Conservation (phyloP, 1,139 yeast genomes). For the Sugiyamaella pinicola region DNA sequence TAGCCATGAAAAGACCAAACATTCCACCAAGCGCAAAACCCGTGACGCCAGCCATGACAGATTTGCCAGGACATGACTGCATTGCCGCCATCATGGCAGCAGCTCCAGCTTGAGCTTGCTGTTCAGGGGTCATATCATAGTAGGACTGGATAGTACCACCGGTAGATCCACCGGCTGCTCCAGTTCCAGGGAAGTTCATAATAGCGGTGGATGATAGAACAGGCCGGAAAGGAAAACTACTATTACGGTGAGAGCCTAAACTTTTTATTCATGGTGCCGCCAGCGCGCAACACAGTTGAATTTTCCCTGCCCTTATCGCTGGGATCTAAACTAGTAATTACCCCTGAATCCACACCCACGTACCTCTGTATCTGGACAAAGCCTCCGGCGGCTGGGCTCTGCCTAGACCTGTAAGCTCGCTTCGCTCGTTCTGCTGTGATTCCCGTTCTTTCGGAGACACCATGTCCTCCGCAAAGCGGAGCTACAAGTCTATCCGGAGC, state of each 20-base stretch:
- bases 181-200: slow-evolving; percentile 13
- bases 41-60: slow-evolving; percentile 87
- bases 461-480: too few species aligned
- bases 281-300: too few species aligned
- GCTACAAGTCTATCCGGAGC: too few species aligned
- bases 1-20: slow-evolving; percentile 95
- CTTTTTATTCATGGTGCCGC: slow-evolving; percentile 2
- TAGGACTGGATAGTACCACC: slow-evolving; percentile 39
- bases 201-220: too few species aligned
- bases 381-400: too few species aligned
- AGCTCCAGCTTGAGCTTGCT: slow-evolving; percentile 94
- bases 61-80: slow-evolving; percentile 95
- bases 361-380: too few species aligned
- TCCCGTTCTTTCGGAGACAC: too few species aligned
- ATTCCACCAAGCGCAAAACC: slow-evolving; percentile 97
- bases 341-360: too few species aligned
- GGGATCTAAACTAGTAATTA: too few species aligned
- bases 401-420: too few species aligned
- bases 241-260: background rate
- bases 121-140: slow-evolving; percentile 82
- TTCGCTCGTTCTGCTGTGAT: too few species aligned
- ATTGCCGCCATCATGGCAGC: slow-evolving; percentile 75
- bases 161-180: slow-evolving; percentile 27
- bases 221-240: too few species aligned
- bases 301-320: slow-evolving; percentile 5